Evolutionary conservation across 2,329 filamentous ascomycete genomes (phyloP), one percentile per base, ranked within the genome.

Genomic region (Diaporthe citri): DNA sequence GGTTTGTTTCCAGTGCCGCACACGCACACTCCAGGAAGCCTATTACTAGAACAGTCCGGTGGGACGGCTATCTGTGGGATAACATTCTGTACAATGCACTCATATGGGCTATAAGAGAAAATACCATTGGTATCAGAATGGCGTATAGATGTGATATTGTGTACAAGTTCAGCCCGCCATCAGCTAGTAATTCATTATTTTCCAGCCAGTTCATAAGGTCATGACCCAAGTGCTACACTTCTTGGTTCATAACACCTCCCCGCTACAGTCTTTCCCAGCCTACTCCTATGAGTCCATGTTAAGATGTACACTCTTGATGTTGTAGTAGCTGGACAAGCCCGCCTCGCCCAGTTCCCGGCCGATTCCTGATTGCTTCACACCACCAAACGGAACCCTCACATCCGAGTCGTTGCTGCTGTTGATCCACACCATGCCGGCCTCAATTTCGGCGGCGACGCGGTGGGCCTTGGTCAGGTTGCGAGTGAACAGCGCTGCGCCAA

Each of bases 401-500:
- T 84, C 82, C 12, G 80, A 82, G 72, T 84, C 83, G 74, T 84
- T 83, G 80, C 83, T 84, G 80, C 83, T 84, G 79, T 87, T 87
- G 78, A 87, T 84, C 86, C 86, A 87, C 57, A 87, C 85, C 84
- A 86, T 86, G 64, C 90, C 90, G 13, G 89, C 88, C 81, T 91
- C 88, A 62, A 92, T 88, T 70, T 89, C 90, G 74, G 87, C 87
- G 41, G 87, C 85, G 10, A 86, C 83, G 48, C 83, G 80, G 78
- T 87, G 85, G 34, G 84, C 85, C 78, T 82, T 81, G 64, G 81
- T 85, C 74, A 91, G 85, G 79, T 91, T 86, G 79, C 86, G 83
- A 0, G 90, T 91, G 77, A 92, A 92, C 4, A 93, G 82, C 0
- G 90, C 88, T 9, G 87, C 85, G 6, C 89, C 90, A 0, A 92